Evolutionary conservation across 2,329 filamentous ascomycete species (phyloP).

Genomic region (Dothiorella sarmentorum): DNA sequence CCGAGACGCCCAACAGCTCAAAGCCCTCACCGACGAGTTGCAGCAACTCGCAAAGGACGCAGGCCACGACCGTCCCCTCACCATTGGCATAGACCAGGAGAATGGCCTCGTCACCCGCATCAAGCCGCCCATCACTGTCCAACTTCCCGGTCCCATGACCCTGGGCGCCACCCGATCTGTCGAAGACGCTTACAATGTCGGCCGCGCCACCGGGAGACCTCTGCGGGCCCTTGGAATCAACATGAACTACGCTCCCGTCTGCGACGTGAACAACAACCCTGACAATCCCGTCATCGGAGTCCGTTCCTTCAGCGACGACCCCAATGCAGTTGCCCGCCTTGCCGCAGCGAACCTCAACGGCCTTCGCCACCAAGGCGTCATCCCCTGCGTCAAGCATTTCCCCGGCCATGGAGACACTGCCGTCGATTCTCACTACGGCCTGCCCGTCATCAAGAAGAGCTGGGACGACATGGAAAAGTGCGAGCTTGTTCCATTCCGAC

Average conservation of each 20-base stretch:
- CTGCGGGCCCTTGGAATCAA: conserved; percentile 11
- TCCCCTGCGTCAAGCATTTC: conserved; percentile 16
- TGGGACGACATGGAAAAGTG: conserved; percentile 13
- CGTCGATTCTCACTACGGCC: conserved; percentile 12
- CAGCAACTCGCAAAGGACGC: conserved; percentile 3
- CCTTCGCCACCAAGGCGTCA: conserved; percentile 5
- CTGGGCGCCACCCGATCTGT: not conserved
- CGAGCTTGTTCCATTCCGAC: conserved; percentile 3
- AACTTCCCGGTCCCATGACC: conserved; percentile 11
- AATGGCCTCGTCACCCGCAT: conserved; percentile 17
- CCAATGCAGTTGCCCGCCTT: not conserved
- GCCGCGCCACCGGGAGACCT: not conserved
- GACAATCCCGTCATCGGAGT: conserved; percentile 15
- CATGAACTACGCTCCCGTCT: conserved; percentile 17
- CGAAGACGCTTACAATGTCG: not conserved
- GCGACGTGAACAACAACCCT: conserved; percentile 18
- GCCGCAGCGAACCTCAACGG: not conserved
- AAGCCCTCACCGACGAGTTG: not conserved
- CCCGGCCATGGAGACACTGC: conserved; percentile 16
- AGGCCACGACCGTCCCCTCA: conserved; percentile 7
- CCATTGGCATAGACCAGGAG: conserved; percentile 16
- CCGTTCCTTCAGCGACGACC: conserved; percentile 16
- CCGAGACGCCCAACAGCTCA: not conserved
- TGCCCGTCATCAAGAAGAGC: conserved; percentile 5
- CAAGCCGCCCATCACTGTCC: conserved; percentile 1